These are phyloP conservation scores for Lepidium africanum DNA, from an alignment of 345 rosid species.

Conservation along the genomic window DNA sequence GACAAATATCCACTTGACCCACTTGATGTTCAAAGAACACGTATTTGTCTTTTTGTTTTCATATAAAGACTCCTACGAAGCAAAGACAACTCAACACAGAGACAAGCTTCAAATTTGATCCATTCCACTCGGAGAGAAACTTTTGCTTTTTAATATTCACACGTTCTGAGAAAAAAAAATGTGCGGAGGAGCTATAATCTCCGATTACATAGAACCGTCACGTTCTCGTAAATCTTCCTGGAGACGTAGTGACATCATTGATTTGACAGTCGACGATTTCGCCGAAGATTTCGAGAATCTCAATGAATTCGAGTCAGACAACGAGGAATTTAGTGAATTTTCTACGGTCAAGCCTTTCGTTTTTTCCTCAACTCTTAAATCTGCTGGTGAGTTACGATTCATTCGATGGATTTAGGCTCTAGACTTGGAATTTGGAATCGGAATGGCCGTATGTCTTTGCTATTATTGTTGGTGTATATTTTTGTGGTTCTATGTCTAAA, in stretches of 20 bases:
- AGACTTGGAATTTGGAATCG: background rate
- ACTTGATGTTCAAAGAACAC: background rate
- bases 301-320: background rate
- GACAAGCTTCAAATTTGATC: background rate
- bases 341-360: background rate
- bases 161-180: constrained; percentile 22
- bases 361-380: background rate
- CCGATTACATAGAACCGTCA: constrained; percentile 30
- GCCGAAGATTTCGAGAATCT: constrained; percentile 3
- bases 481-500: background rate
- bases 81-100: background rate
- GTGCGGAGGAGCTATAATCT: constrained; percentile 75
- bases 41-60: background rate
- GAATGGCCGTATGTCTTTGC: background rate
- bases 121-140: too few relatives aligned
- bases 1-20: background rate
- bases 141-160: background rate
- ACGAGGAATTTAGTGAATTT: background rate
- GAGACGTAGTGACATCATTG: constrained; percentile 11
- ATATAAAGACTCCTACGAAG: background rate
- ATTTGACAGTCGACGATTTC: constrained; percentile 34
- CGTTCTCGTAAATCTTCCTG: constrained; percentile 30
- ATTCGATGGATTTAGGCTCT: background rate
- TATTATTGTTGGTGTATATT: too few relatives aligned
- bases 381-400: background rate